These are phyloP conservation scores for Amanita thiersii DNA, from an alignment of 768 basidiomycete species.

Conservation along the genomic window DNA sequence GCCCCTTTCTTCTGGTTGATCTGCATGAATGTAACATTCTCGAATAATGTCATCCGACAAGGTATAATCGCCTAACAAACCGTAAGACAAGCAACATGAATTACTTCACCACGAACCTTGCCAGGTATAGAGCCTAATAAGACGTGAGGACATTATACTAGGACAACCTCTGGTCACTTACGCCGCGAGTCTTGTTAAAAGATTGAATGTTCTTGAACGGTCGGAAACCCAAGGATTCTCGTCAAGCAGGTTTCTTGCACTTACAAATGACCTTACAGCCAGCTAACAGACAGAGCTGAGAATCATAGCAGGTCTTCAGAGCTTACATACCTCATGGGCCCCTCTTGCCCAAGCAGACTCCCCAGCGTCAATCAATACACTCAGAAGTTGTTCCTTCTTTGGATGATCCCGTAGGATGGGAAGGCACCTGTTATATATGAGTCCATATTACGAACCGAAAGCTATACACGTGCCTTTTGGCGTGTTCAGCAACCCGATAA, in stretches of 20 bases:
- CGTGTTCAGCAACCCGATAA: constrained; percentile 64
- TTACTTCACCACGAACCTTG: constrained; percentile 33
- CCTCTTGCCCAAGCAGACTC: constrained; percentile 66
- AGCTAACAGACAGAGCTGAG: constrained; percentile 28
- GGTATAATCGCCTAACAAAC: constrained; percentile 39
- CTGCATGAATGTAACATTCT: constrained; percentile 44
- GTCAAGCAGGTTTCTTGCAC: constrained; percentile 46
- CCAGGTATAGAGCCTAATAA: constrained; percentile 51
- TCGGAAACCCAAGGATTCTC: constrained; percentile 47
- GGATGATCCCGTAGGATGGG: constrained; percentile 51
- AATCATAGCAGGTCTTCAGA: too few relatives aligned
- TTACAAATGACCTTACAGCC: constrained; percentile 53
- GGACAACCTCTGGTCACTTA: constrained; percentile 23
- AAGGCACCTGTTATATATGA: constrained; percentile 38
- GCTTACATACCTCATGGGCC: constrained; percentile 74
- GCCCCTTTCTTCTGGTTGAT: constrained; percentile 46
- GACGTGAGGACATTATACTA: background rate
- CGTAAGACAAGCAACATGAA: background rate
- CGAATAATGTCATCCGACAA: constrained; percentile 43
- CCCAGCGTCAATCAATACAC: constrained; percentile 58
- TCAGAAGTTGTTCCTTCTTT: constrained; percentile 51
- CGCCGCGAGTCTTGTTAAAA: constrained; percentile 55
- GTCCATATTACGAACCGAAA: background rate
- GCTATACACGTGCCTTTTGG: constrained; percentile 37
- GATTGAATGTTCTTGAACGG: constrained; percentile 37